Evolutionary conservation across 73 alveolate genomes (phyloP).

Genomic region (Paramecium bursaria): DNA sequence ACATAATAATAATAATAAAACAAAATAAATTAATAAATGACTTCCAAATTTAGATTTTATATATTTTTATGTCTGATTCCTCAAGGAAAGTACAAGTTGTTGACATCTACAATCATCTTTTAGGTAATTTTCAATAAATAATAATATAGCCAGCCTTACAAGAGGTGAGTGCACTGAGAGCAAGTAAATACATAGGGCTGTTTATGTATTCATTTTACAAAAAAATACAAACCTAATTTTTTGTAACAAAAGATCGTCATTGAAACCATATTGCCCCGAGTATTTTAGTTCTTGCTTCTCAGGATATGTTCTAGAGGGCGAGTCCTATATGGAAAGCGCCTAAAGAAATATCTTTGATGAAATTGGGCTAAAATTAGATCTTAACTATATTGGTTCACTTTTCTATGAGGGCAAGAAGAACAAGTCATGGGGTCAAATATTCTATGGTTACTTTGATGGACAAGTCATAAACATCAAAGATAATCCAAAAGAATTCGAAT

Average conservation of each 20-base stretch:
- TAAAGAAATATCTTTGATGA: slow-evolving; percentile 29
- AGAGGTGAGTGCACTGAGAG: background rate
- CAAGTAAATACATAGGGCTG: background rate
- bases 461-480: slow-evolving; percentile 6
- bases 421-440: slow-evolving; percentile 32
- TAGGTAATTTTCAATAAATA: background rate
- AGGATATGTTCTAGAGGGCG: slow-evolving; percentile 24
- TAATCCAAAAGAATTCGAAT: slow-evolving; percentile 34
- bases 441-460: slow-evolving; percentile 46
- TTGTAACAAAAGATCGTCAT: background rate
- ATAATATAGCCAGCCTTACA: background rate
- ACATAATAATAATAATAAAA: too few species aligned
- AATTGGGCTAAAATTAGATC: slow-evolving; percentile 19
- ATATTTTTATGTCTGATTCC: too few species aligned
- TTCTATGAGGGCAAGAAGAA: slow-evolving; percentile 31
- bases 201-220: background rate
- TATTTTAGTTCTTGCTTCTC: background rate
- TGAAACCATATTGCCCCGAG: background rate
- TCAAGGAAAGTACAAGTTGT: background rate
- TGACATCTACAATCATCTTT: background rate
- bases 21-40: too few species aligned
- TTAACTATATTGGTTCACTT: background rate
- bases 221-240: background rate
- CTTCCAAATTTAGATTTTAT: too few species aligned
- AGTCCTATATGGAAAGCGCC: slow-evolving; percentile 7